Evolutionary conservation across 306 rosid genomes (phyloP), one percentile per base, ranked within the genome.

Genomic region (Cicer cuneatum): DNA sequence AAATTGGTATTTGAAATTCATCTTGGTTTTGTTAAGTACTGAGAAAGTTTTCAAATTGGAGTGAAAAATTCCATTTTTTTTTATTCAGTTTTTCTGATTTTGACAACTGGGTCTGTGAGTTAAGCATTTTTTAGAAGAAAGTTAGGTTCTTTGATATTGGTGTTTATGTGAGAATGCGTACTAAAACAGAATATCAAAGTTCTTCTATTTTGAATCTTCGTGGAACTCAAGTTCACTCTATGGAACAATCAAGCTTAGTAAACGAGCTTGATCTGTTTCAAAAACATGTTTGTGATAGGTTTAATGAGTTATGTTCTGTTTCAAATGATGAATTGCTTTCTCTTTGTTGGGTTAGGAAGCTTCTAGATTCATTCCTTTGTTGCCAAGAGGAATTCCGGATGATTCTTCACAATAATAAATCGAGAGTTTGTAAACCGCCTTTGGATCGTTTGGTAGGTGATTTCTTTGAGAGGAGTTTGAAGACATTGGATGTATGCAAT

Each of bases 401-500:
- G 46, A 82, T 93, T 65, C 77, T 93, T 70, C 74, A 75, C 18
- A 72, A 79, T 10, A 78, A 82, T 53, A 64, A 69, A 52, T 59
- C 83, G 3, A 72, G 15, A 18, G 68, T 82, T 24, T 39, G 46
- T 45, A 88, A 62, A 14, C 64, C 89, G 3, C 85, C 93, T 7
- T 18, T 82, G 85, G 96, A 88, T 68, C 90, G 94, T n/a, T 33
- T 91, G 82, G 84, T 91, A 0, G 37, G 81, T n/a, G 98, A 91
- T 3, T 89, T 88, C 60, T 88, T 88, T 10, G 97, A 89, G 15
- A 79, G 98, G 54, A 88, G 89, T 75, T 87, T 91, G 58, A 93
- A 93, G 77, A 94, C 96, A 1, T 82, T 93, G 5, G 98, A 93
- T 69, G 90, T 93, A 6, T 93, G 98, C 66, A 91, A 93, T 65